Evolutionary conservation across 164 flowering plant species (phyloP).

Genomic region (Chimonanthus salicifolius): DNA sequence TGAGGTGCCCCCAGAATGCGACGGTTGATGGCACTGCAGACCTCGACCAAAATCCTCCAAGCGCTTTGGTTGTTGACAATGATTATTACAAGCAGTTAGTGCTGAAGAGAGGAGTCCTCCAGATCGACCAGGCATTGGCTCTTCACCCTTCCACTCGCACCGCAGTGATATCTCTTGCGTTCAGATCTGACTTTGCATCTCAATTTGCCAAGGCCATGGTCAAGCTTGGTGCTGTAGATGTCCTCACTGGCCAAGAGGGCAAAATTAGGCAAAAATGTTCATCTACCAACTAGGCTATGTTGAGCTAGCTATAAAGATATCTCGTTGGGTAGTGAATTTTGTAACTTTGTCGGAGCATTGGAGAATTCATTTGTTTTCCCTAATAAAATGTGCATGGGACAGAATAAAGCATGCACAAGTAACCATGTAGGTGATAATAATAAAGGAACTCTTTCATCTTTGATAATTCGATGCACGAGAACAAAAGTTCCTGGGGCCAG

Average conservation of each 20-base stretch:
- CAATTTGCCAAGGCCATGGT: slow-evolving; percentile 9
- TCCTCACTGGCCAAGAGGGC: slow-evolving; percentile 6
- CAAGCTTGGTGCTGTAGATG: slow-evolving; percentile 12
- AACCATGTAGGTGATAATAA: too few species aligned
- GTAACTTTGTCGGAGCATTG: background rate
- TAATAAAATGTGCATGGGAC: background rate
- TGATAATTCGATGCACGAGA: too few species aligned
- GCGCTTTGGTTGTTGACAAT: background rate
- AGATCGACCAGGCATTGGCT: slow-evolving; percentile 11
- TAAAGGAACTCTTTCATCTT: too few species aligned
- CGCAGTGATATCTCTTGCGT: slow-evolving; percentile 2
- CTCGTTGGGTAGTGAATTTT: background rate
- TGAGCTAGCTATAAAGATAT: background rate
- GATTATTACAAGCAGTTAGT: slow-evolving; percentile 3
- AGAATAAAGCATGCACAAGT: too few species aligned
- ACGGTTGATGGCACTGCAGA: slow-evolving; percentile 7
- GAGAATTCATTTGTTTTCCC: background rate
- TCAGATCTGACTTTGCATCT: background rate
- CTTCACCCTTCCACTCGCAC: slow-evolving; percentile 2
- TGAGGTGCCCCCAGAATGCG: slow-evolving; percentile 14
- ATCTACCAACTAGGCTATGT: background rate
- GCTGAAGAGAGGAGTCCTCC: slow-evolving; percentile 6
- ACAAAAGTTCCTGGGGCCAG: too few species aligned
- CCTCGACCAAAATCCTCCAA: slow-evolving; percentile 32
- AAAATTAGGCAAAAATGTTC: slow-evolving; percentile 9